A percentile compares a stretch with the other conserved stretches of the same genome.
phyloP scores from a whole-genome alignment of 108 stramenopile species.

The Fragilariopsis cylindrus region DNA sequence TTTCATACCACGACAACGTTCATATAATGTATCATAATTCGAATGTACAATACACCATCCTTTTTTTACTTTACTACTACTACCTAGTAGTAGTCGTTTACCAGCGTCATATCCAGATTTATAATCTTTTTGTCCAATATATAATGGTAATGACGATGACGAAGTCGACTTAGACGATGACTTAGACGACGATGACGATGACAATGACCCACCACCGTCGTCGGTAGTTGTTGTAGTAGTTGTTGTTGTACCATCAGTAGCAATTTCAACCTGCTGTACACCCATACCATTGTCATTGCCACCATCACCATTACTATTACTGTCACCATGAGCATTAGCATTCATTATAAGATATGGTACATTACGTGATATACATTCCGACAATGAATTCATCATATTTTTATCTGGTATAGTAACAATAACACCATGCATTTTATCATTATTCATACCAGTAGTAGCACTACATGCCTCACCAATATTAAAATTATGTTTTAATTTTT shows the following conservation, averaged over 20 bases:
- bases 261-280: too few species aligned
- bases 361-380: background rate
- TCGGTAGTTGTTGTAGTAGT: too few species aligned
- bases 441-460: background rate
- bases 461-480: background rate
- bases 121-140: slow-evolving; percentile 4
- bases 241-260: too few species aligned
- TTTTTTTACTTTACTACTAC: background rate
- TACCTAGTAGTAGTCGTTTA: background rate
- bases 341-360: slow-evolving; percentile 4
- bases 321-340: background rate
- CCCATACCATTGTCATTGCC: background rate
- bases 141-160: background rate
- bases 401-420: slow-evolving; percentile 7
- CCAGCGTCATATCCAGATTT: slow-evolving; percentile 5
- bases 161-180: background rate
- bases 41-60: slow-evolving; percentile 3
- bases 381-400: background rate
- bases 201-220: too few species aligned
- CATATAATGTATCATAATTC: slow-evolving; percentile 4
- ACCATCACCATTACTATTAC: background rate
- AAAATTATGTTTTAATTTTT: background rate
- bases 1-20: slow-evolving; percentile 5
- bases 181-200: too few species aligned
- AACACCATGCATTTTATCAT: too few species aligned